These are phyloP conservation scores for Rhizophagus sp. DNA, from an alignment of 192 early-diverging fungal species.

Conservation along the genomic window DNA sequence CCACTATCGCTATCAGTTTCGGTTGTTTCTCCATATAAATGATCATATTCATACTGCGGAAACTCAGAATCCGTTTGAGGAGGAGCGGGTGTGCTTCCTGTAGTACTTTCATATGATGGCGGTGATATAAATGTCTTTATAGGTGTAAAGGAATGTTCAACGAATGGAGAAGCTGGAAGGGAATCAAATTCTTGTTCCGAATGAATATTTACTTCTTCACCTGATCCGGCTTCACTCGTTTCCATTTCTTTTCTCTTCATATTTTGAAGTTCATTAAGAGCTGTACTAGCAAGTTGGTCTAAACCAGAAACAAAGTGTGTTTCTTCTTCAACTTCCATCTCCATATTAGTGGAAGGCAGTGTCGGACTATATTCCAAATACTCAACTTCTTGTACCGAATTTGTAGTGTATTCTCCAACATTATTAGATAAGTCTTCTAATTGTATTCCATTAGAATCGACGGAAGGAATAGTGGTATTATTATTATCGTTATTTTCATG, in stretches of 20 bases:
- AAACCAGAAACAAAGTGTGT: background rate
- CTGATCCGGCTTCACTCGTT: background rate
- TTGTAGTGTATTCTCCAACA: background rate
- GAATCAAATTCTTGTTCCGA: background rate
- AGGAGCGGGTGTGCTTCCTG: background rate
- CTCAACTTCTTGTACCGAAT: background rate
- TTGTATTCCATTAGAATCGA: background rate
- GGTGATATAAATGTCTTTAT: background rate
- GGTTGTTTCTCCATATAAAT: background rate
- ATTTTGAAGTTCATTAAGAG: slow-evolving; percentile 14
- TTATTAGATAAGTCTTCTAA: background rate
- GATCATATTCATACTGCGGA: background rate
- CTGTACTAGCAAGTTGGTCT: slow-evolving; percentile 13
- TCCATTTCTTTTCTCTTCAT: background rate
- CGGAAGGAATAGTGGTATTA: background rate
- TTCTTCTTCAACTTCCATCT: background rate
- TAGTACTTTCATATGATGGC: slow-evolving; percentile 12
- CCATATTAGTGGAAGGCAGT: background rate
- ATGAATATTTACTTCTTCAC: background rate
- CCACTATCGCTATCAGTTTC: background rate
- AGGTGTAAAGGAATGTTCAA: background rate
- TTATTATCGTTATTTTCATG: background rate
- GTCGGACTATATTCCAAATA: background rate
- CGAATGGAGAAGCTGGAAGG: slow-evolving; percentile 6
- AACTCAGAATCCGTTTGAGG: slow-evolving; percentile 9